A percentile compares a stretch with the other conserved stretches of the same genome.
phyloP scores from a whole-genome alignment of 805 yeast genomes.

The Zygoascus tannicola region DNA sequence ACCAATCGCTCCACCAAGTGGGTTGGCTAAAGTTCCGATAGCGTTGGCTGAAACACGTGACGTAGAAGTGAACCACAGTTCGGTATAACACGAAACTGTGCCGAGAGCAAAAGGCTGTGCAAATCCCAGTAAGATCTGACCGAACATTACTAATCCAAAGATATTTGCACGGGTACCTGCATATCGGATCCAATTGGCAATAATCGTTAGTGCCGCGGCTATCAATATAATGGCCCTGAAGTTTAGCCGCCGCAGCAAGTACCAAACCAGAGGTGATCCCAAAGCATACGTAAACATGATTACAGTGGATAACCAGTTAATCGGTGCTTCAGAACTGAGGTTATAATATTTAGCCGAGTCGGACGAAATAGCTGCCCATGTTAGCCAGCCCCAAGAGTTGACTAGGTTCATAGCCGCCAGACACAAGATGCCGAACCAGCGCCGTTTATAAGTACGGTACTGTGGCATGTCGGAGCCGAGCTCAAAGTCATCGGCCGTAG shows the following conservation, averaged over 20 bases:
- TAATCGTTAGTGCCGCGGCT: slow-evolving; percentile 19
- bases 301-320: slow-evolving; percentile 29
- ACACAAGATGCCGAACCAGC: slow-evolving; percentile 27
- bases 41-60: slow-evolving; percentile 30
- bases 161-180: slow-evolving; percentile 21
- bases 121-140: slow-evolving; percentile 28
- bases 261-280: slow-evolving; percentile 22
- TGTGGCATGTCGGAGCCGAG: too few species aligned
- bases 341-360: slow-evolving; percentile 18
- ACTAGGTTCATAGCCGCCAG: slow-evolving; percentile 23
- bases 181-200: slow-evolving; percentile 26
- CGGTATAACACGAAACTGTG: slow-evolving; percentile 26
- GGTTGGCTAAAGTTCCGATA: slow-evolving; percentile 27
- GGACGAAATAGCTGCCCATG: slow-evolving; percentile 26
- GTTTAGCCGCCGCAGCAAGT: slow-evolving; percentile 17
- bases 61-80: slow-evolving; percentile 26
- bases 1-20: slow-evolving; percentile 29
- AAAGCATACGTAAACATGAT: slow-evolving; percentile 24
- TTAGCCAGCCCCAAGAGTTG: slow-evolving; percentile 29
- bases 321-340: slow-evolving; percentile 20
- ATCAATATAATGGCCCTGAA: slow-evolving; percentile 19
- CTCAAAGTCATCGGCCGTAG: too few species aligned
- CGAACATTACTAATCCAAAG: slow-evolving; percentile 26
- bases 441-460: slow-evolving; percentile 17
- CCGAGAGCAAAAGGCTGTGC: slow-evolving; percentile 29